A percentile compares a stretch with the other conserved stretches of the same genome.
Evolutionary conservation across 1,139 yeast genomes (phyloP).

Genomic region (Yamadazyma atmosphaerica): DNA sequence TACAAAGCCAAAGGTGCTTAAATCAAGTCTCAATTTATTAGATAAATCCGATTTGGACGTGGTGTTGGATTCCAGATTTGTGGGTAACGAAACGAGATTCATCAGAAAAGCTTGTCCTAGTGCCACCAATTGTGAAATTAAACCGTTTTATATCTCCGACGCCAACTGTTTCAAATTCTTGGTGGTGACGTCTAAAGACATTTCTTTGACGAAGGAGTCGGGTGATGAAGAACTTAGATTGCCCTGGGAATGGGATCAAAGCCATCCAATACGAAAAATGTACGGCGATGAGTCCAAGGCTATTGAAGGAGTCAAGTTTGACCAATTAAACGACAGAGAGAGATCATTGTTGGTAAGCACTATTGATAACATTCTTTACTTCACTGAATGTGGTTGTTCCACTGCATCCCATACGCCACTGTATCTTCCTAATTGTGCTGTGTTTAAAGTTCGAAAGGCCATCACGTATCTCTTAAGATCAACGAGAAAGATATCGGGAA

Average conservation of each 20-base stretch:
- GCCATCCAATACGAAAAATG: slow-evolving; percentile 70
- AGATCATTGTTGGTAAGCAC: slow-evolving; percentile 58
- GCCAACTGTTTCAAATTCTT: slow-evolving; percentile 51
- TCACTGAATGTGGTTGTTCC: slow-evolving; percentile 72
- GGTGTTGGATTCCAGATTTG: slow-evolving; percentile 73
- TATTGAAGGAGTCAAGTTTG: slow-evolving; percentile 40
- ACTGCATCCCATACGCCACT: slow-evolving; percentile 29
- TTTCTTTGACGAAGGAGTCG: slow-evolving; percentile 32
- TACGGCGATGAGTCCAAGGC: slow-evolving; percentile 25
- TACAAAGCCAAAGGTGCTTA: slow-evolving; percentile 74
- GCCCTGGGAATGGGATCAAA: slow-evolving; percentile 85
- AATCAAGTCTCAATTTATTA: slow-evolving; percentile 38
- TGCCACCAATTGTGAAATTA: slow-evolving; percentile 68
- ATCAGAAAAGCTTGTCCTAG: slow-evolving; percentile 68
- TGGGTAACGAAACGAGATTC: slow-evolving; percentile 77
- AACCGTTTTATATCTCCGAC: slow-evolving; percentile 51
- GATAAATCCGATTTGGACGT: slow-evolving; percentile 39
- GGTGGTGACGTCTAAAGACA: slow-evolving; percentile 57
- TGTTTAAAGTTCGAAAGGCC: slow-evolving; percentile 62
- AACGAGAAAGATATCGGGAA: slow-evolving; percentile 52
- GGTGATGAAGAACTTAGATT: slow-evolving; percentile 66
- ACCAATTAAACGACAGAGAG: slow-evolving; percentile 48
- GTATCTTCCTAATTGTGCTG: slow-evolving; percentile 45
- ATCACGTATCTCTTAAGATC: slow-evolving; percentile 58
- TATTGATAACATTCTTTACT: slow-evolving; percentile 56